These are phyloP conservation scores for Podospora appendiculata DNA, from an alignment of 495 filamentous ascomycete species.

Conservation along the genomic window DNA sequence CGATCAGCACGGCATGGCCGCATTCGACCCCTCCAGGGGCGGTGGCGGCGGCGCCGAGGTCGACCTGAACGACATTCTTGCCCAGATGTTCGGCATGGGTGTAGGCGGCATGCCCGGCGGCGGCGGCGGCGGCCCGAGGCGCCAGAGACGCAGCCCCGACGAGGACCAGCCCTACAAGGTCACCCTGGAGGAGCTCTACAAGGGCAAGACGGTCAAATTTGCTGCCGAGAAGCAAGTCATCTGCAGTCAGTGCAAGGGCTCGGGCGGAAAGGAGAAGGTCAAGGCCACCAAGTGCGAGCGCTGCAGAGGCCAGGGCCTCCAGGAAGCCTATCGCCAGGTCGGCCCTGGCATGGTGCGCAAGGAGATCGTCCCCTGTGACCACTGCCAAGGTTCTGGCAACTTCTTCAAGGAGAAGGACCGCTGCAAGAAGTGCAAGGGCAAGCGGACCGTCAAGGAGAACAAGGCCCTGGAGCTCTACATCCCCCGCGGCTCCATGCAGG, in stretches of 20 bases:
- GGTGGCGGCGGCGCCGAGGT: constrained; percentile 61
- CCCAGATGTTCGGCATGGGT: constrained; percentile 83
- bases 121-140: constrained; percentile 42
- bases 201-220: constrained; percentile 96
- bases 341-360: constrained; percentile 77
- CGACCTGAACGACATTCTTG: constrained; percentile 83
- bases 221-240: constrained; percentile 86
- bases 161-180: constrained; percentile 90
- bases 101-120: constrained; percentile 54
- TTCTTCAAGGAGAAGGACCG: constrained; percentile 90
- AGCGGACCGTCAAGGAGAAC: constrained; percentile 68
- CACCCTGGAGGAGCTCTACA: constrained; percentile 88
- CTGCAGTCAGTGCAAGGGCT: constrained; percentile 79
- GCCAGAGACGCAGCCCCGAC: constrained; percentile 64
- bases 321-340: constrained; percentile 63
- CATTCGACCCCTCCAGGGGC: constrained; percentile 67
- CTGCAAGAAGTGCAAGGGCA: constrained; percentile 97
- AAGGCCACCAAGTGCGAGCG: constrained; percentile 77
- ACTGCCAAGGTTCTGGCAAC: constrained; percentile 72
- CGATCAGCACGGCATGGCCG: constrained; percentile 89
- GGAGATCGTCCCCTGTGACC: constrained; percentile 61
- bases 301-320: constrained; percentile 70
- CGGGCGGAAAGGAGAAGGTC: constrained; percentile 85
- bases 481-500: constrained; percentile 77
- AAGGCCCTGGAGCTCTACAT: constrained; percentile 97